Percentiles rank a stretch among this genome's conserved stretches.
phyloP scores from a whole-genome alignment of 2,329 filamentous ascomycete species.

The Penicillium corylophilum region DNA sequence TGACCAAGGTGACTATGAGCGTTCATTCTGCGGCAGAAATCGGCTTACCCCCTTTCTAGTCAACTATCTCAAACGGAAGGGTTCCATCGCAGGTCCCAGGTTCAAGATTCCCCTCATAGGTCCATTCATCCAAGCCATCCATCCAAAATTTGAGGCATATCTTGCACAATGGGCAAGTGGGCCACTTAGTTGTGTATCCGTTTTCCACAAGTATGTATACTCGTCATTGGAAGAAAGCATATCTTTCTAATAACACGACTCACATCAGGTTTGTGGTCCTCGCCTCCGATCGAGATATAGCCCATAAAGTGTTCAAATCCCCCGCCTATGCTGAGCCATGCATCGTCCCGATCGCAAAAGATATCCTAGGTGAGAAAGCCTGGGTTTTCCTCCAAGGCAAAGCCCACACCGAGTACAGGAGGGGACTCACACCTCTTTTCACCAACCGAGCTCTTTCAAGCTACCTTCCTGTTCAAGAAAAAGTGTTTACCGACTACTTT shows the following conservation, averaged over 20 bases:
- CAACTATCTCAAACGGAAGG: constrained; percentile 68
- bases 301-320: constrained; percentile 88
- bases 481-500: constrained; percentile 79
- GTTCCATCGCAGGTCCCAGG: constrained; percentile 66
- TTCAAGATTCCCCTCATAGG: constrained; percentile 77
- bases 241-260: background rate
- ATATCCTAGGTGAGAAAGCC: constrained; percentile 79
- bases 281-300: constrained; percentile 83
- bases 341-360: constrained; percentile 82
- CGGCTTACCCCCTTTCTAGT: constrained; percentile 46
- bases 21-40: background rate
- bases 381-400: constrained; percentile 93
- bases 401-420: constrained; percentile 84
- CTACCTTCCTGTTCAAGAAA: constrained; percentile 87
- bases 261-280: constrained; percentile 78
- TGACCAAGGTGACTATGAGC: constrained; percentile 68
- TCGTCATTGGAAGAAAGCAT: background rate
- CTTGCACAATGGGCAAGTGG: constrained; percentile 82
- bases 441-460: constrained; percentile 77
- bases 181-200: constrained; percentile 86
- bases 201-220: constrained; percentile 80
- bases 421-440: constrained; percentile 84
- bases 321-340: constrained; percentile 83
- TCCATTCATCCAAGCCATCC: constrained; percentile 79
- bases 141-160: constrained; percentile 83